These are phyloP conservation scores for Colletotrichum eleusines DNA, from an alignment of 2,329 filamentous ascomycete genomes.

Conservation along the genomic window DNA sequence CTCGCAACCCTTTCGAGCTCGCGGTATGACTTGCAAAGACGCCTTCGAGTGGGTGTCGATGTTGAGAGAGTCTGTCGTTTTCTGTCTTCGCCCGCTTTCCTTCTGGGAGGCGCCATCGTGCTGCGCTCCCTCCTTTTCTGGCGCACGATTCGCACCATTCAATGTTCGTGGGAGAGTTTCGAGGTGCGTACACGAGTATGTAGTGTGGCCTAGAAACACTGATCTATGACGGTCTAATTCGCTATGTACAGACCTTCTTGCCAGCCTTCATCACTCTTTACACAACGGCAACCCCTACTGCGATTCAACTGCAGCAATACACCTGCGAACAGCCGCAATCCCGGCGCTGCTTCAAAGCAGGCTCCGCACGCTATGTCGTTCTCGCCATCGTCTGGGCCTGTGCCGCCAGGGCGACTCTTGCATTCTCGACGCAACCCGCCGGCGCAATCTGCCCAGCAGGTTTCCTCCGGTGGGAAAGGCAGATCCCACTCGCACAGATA, in stretches of 20 bases:
- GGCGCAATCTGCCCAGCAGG: constrained; percentile 50
- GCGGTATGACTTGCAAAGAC: constrained; percentile 9
- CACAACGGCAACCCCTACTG: constrained; percentile 42
- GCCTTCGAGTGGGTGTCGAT: constrained; percentile 22
- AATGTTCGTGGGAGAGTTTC: constrained; percentile 51
- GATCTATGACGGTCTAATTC: neutral
- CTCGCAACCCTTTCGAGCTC: constrained; percentile 10
- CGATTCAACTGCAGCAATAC: constrained; percentile 45
- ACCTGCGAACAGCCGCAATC: constrained; percentile 26
- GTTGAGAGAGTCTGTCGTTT: constrained; percentile 32
- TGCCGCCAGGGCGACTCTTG: constrained; percentile 47
- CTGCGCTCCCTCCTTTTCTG: constrained; percentile 49
- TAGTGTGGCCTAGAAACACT: neutral
- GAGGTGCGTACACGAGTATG: constrained; percentile 46
- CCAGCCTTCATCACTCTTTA: constrained; percentile 47
- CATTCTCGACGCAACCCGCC: constrained; percentile 45
- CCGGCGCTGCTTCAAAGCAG: constrained; percentile 25
- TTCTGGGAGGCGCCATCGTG: constrained; percentile 45
- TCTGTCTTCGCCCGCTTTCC: constrained; percentile 37
- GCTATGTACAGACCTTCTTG: constrained; percentile 48
- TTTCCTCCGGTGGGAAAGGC: constrained; percentile 44
- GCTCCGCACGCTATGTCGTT: constrained; percentile 42
- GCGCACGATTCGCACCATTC: constrained; percentile 49
- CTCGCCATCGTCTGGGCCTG: constrained; percentile 50
- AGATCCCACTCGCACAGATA: constrained; percentile 49